These are phyloP conservation scores for Narthecium ossifragum DNA, from an alignment of 106 monocot genomes.

Conservation along the genomic window DNA sequence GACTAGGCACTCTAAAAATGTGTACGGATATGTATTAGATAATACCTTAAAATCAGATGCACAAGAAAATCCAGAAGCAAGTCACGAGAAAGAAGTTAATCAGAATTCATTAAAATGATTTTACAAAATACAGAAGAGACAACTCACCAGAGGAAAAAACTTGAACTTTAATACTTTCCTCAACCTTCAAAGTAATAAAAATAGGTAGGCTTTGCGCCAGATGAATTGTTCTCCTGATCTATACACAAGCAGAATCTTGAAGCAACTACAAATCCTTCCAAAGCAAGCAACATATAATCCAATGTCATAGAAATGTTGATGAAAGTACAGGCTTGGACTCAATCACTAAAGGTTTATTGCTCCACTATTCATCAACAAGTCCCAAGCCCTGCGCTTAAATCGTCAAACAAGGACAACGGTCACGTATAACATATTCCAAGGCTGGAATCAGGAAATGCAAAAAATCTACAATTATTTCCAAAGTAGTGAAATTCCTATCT, in stretches of 20 bases:
- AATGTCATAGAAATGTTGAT: conserved; percentile 21
- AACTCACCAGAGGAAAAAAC: conserved; percentile 13
- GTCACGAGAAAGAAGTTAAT: too few relatives aligned
- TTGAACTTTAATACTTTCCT: neutral
- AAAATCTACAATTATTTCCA: too few relatives aligned
- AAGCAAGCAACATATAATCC: conserved; percentile 26
- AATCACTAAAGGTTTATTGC: conserved; percentile 17
- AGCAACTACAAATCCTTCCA: conserved; percentile 20
- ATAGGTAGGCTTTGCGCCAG: neutral
- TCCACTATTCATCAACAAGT: conserved; percentile 32
- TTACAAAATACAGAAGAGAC: neutral
- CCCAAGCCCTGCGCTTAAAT: conserved; percentile 25
- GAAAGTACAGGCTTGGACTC: conserved; percentile 25
- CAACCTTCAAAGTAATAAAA: conserved; percentile 1
- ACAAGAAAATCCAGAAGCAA: too few relatives aligned
- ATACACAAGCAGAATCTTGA: conserved; percentile 17
- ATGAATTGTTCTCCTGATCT: conserved; percentile 1
- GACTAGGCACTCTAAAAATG: too few relatives aligned
- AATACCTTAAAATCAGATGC: too few relatives aligned
- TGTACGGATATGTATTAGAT: too few relatives aligned
- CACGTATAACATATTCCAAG: conserved; percentile 10
- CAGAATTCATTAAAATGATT: neutral
- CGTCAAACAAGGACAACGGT: conserved; percentile 21
- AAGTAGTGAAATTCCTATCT: too few relatives aligned
- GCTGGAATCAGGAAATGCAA: too few relatives aligned